Base-by-base conservation (phyloP, 805 yeast species). In the Sugiyamaella valdiviana region DNA sequence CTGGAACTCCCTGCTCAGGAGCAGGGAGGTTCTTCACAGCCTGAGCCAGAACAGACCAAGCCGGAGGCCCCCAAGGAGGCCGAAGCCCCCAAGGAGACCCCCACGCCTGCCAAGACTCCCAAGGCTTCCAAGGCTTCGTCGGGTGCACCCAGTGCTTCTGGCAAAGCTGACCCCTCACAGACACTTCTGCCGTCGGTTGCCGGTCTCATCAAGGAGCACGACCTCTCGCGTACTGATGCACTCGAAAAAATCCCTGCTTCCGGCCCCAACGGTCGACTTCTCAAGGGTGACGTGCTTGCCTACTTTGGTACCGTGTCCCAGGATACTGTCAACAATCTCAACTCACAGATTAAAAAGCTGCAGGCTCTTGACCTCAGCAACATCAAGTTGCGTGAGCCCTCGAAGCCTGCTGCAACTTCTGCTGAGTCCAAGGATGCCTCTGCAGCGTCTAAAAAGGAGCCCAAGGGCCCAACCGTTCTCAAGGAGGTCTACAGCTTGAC, bases 251-350 rank as follows among this genome's bases (percentile, higher is more conserved):
- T 91, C 58, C 71, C 77, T 37, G 95, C 96, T 6, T 75, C 95
- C 1, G 99, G 98, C 17, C 95, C 95, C 23, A 76, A 81, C 49
- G 98, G 98, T 7, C 77, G 95, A 60, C 64, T 91, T 37, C 73
- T 91, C 54, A 86, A 85, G 68, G 98, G 98, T 54, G 99, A 91
- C 65, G 91, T 90, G 1, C 73, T 90, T 55, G 93, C 95, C 0
- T 80, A 78, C 62, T 61, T 90, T 45, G 97, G 98, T 23, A 67
- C 76, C 52, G 84, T 90, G 46, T 67, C 86, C 9, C 58, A 70
- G 36, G 80, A 77, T 6, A 68, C 82, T 5, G 79, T 80, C 20
- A 58, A 66, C 16, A 63, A 68, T 17, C 73, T 90, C 50, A 72
- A 85, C 5, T 68, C 77, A 24, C 47, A 70, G 63, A 68, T 90